Evolutionary conservation across 805 yeast species (phyloP), one percentile per base, ranked within the genome.

Genomic region (Tetrapisispora taiwanensis): DNA sequence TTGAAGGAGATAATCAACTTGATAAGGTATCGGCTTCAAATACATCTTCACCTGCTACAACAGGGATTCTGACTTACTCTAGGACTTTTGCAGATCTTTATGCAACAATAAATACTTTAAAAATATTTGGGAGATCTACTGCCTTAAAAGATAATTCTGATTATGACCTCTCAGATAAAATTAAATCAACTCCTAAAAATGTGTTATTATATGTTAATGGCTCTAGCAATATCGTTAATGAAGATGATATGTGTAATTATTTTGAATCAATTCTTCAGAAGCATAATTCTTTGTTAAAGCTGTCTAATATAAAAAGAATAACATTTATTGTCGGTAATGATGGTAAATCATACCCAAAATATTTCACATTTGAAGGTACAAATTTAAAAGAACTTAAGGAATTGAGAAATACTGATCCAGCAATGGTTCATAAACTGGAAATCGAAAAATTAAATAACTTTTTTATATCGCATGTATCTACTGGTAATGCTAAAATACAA

Each of bases 381-480:
- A 74, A 74, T 32, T 92, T 83, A 63, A 58, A 56, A 32, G 99
- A 92, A 69, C 95, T 92, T 69, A 78, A 81, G 67, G 88, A 88
- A 17, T 84, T 92, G 63, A 88, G 99, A 71, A 96, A 92, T 63
- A 88, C 92, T 54, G 97, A 92, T 67, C 99, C 99, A 20, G 96
- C 97, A 31, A 74, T 90, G 58, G 97, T 98, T 42, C 92, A 80
- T 83, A 98, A 94, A 72, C 76, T 92, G 53, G 99, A 92, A 69
- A 75, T 92, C 50, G 90, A 85, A 58, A 81, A 97, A 69, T 74
- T 92, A 67, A 84, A 94, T 36, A 94, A 92, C 72, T 92, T 92
- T 71, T 80, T 85, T 70, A 86, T 92, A 68, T 87, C 83, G 63
- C 97, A 96, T 41, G 84, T 90, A 44, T 84, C 85, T 71, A 85